Percentiles rank a stretch among this genome's conserved stretches.
phyloP scores from a whole-genome alignment of 2,329 filamentous ascomycete species.

The Nannizziopsis arthrosporioides region DNA sequence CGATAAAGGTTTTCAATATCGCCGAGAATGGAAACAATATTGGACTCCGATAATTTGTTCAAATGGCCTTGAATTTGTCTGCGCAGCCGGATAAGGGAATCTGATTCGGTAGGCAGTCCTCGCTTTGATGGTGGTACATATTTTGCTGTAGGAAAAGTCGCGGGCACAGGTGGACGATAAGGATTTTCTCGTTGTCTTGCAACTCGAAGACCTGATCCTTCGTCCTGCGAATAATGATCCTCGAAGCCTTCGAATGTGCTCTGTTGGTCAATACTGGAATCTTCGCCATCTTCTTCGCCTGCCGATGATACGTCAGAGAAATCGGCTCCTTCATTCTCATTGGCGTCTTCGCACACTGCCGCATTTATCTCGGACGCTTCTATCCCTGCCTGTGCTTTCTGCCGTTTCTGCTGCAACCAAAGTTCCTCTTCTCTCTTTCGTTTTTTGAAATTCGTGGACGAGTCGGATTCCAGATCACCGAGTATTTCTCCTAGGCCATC shows the following conservation, averaged over 20 bases:
- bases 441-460: conserved; percentile 40
- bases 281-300: conserved; percentile 16
- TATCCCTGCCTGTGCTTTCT: conserved; percentile 36
- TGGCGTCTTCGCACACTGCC: conserved; percentile 20
- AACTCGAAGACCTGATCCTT: conserved; percentile 9
- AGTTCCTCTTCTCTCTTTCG: conserved; percentile 54
- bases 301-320: conserved; percentile 19
- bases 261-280: conserved; percentile 26
- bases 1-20: conserved; percentile 77
- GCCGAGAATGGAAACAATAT: conserved; percentile 68
- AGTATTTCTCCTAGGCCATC: conserved; percentile 74
- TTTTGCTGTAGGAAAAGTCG: conserved; percentile 43
- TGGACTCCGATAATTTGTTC: conserved; percentile 86
- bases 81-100: conserved; percentile 56
- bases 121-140: conserved; percentile 84
- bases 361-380: conserved; percentile 25
- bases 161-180: conserved; percentile 59
- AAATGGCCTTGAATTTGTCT: conserved; percentile 78
- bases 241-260: conserved; percentile 27
- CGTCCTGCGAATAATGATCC: conserved; percentile 16
- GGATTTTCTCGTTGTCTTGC: conserved; percentile 62
- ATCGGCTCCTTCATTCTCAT: conserved; percentile 18
- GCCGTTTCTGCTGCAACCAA: conserved; percentile 48
- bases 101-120: conserved; percentile 52
- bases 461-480: conserved; percentile 50